Conservation (phyloP, 306 rosid genomes). For the Cucurbita pepo region DNA sequence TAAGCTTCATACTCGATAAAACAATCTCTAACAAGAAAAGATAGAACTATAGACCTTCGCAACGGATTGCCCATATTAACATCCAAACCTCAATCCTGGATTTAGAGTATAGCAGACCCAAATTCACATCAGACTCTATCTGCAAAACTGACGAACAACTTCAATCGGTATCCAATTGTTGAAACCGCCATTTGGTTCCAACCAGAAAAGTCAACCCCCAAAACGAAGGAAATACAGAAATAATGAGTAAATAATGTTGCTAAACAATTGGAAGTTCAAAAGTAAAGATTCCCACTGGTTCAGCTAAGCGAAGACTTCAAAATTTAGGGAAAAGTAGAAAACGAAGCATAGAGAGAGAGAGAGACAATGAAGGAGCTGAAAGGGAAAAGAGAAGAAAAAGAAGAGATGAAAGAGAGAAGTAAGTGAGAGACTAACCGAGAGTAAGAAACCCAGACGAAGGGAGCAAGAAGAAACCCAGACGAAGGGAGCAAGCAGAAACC, state of each 20-base stretch:
- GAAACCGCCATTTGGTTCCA: background rate
- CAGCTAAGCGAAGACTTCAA: background rate
- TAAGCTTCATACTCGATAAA: background rate
- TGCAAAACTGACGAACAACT: background rate
- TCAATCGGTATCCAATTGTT: background rate
- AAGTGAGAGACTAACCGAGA: background rate
- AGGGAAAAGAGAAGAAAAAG: background rate
- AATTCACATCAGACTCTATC: background rate
- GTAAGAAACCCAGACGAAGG: background rate
- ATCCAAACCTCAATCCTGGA: slow-evolving; percentile 20
- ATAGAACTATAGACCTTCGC: slow-evolving; percentile 41
- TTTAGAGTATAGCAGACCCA: background rate
- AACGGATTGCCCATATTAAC: slow-evolving; percentile 51
- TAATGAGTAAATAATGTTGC: background rate
- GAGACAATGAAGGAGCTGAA: background rate
- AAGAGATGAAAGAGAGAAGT: background rate
- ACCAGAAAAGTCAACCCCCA: background rate
- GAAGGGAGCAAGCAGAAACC: background rate
- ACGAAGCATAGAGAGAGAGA: background rate
- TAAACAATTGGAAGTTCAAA: background rate
- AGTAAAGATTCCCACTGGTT: background rate
- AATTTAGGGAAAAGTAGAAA: background rate
- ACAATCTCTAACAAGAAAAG: background rate
- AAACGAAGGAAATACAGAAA: background rate
- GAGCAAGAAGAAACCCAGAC: slow-evolving; percentile 1